Conservation (phyloP, 495 filamentous ascomycete genomes). For the Astrothelium macrocarpum region DNA sequence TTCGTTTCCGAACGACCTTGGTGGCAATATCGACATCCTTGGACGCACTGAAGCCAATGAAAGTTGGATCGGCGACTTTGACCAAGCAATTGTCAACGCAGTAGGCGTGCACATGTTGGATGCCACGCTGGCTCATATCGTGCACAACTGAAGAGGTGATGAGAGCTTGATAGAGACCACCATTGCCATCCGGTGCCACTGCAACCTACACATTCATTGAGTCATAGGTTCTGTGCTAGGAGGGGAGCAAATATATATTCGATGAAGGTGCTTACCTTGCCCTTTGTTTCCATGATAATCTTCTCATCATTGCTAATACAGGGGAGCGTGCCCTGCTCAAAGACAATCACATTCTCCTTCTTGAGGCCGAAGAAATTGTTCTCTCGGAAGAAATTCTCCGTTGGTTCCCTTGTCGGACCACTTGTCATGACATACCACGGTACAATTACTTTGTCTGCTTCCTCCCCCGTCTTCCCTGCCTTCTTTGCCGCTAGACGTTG, state of each 20-base stretch:
- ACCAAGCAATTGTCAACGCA: slow-evolving; percentile 99
- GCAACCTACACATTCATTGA: slow-evolving; percentile 47
- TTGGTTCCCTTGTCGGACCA: slow-evolving; percentile 85
- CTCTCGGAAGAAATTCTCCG: slow-evolving; percentile 84
- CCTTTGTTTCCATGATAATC: slow-evolving; percentile 86
- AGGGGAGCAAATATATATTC: slow-evolving; percentile 7
- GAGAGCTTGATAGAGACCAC: slow-evolving; percentile 91
- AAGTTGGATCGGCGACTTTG: slow-evolving; percentile 90
- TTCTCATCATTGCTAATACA: slow-evolving; percentile 98
- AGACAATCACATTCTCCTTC: slow-evolving; percentile 78
- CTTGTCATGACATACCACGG: slow-evolving; percentile 99
- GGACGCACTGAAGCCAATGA: slow-evolving; percentile 85
- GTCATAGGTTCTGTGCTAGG: not conserved
- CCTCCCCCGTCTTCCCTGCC: slow-evolving; percentile 42
- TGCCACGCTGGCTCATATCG: slow-evolving; percentile 80
- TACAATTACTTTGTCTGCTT: slow-evolving; percentile 49
- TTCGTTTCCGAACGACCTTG: slow-evolving; percentile 96
- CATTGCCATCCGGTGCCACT: slow-evolving; percentile 97
- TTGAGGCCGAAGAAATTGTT: slow-evolving; percentile 83
- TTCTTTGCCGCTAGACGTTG: slow-evolving; percentile 70
- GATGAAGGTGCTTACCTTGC: slow-evolving; percentile 46
- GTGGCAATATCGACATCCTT: slow-evolving; percentile 93
- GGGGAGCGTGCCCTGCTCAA: slow-evolving; percentile 93
- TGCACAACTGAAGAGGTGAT: slow-evolving; percentile 69
- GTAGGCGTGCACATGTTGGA: slow-evolving; percentile 94